Conservation (phyloP, 768 basidiomycete genomes). For the Stropharia rugosoannulata region DNA sequence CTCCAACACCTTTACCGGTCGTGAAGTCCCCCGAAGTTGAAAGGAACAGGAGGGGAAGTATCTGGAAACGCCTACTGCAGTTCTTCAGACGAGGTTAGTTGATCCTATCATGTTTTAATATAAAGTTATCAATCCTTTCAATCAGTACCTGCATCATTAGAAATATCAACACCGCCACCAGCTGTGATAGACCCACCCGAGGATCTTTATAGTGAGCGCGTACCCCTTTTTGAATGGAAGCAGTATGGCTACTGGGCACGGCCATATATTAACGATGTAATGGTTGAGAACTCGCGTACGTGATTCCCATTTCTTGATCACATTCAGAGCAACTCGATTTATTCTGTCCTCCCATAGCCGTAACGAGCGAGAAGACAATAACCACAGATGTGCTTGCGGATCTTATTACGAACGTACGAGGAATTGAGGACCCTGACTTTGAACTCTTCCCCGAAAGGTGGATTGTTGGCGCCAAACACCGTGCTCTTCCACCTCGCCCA, state of each 20-base stretch:
- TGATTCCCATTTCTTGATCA: conserved; percentile 10
- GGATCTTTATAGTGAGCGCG: conserved; percentile 11
- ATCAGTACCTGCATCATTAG: background rate
- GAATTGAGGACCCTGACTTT: conserved; percentile 21
- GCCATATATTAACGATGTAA: conserved; percentile 38
- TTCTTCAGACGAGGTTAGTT: conserved; percentile 9
- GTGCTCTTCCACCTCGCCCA: conserved; percentile 50
- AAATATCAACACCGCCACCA: background rate
- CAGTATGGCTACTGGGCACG: conserved; percentile 55
- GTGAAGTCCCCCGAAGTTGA: background rate
- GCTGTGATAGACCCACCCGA: conserved; percentile 6
- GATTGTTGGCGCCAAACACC: conserved; percentile 47
- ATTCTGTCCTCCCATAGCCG: conserved; percentile 7
- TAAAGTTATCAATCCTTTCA: background rate
- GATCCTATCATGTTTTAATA: background rate
- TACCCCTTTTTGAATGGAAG: conserved; percentile 44
- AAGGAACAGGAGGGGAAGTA: conserved; percentile 6
- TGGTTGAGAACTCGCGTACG: conserved; percentile 44
- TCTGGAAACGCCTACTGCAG: conserved; percentile 14
- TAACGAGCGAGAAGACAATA: conserved; percentile 18
- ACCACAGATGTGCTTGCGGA: conserved; percentile 24
- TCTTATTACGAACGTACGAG: conserved; percentile 31
- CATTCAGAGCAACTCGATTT: background rate
- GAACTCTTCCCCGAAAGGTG: conserved; percentile 39
- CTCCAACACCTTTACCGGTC: conserved; percentile 7